Evolutionary conservation across 2,329 filamentous ascomycete species (phyloP).

Genomic region (Exophiala xenobiotica): DNA sequence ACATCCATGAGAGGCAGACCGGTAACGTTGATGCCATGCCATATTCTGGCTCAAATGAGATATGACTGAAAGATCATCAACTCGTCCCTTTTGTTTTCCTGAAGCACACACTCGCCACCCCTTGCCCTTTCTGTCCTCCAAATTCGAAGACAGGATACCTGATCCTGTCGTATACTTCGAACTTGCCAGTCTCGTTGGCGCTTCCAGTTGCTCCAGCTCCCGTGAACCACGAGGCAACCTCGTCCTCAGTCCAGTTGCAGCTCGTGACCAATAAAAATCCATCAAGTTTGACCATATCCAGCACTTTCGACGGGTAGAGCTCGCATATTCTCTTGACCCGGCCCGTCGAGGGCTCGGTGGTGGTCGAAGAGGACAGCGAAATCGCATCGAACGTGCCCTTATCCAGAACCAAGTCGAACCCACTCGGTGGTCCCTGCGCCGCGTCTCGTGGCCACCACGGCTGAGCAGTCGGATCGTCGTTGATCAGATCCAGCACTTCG

Average conservation of each 20-base stretch:
- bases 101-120: constrained; percentile 85
- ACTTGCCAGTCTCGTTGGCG: constrained; percentile 34
- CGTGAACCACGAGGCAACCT: constrained; percentile 78
- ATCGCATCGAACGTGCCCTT: constrained; percentile 98
- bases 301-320: constrained; percentile 68
- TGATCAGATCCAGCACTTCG: constrained; percentile 37
- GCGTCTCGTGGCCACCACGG: constrained; percentile 45
- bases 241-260: constrained; percentile 96
- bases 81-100: constrained; percentile 41
- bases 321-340: constrained; percentile 62
- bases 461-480: constrained; percentile 23
- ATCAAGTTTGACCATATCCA: constrained; percentile 65
- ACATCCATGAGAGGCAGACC: too few relatives aligned
- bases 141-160: constrained; percentile 86
- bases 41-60: not conserved
- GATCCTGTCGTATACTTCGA: constrained; percentile 66
- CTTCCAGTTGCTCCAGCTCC: constrained; percentile 36
- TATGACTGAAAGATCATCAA: not conserved
- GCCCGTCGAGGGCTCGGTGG: constrained; percentile 30
- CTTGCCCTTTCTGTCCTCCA: constrained; percentile 83
- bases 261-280: constrained; percentile 84
- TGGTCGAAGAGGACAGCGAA: constrained; percentile 56
- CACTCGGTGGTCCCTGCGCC: constrained; percentile 45
- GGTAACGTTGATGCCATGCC: not conserved
- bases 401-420: constrained; percentile 91